Base-by-base conservation (phyloP, 1,139 yeast species). In the Debaryomycetaceae sp. region DNA sequence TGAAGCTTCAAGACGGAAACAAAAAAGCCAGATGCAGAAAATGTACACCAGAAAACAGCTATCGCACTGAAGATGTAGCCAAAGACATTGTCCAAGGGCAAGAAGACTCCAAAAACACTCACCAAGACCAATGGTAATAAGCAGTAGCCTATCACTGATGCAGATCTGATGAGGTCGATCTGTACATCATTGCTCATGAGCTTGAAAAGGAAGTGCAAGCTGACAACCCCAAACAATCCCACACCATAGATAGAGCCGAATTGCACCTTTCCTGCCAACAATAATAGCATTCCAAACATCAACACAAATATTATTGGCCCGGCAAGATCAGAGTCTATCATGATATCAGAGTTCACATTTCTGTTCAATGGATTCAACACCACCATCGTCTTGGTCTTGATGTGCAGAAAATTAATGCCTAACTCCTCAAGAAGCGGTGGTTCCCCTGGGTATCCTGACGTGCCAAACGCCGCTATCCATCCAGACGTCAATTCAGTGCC, bases 191-290 rank as follows among this genome's bases (percentile, higher is more conserved):
- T 62, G 49, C 91, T 81, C 99, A 92, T 92, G 48, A 89, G 72
- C 59, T 86, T 88, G 59, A 94, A 83, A 45, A 94, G 72, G 50
- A 79, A 79, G 62, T 91, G 97, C 51, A 89, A 78, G 32, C 95
- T 81, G 14, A 88, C 58, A 2, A 95, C 86, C 11, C 99, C 99
- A 51, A 91, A 82, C 38, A 94, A 67, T 1, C 97, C 98, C 34
- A 92, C 95, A 19, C 98, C 98, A 56, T 92, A 92, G 40, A 92
- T 87, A 62, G 94, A 94, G 3, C 98, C 98, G 60, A 92, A 92
- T 60, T 92, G 98, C 15, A 91, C 88, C 58, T 91, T 92, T 11
- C 99, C 98, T 1, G 95, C 78, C 35, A 89, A 70, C 41, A 91
- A 68, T 39, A 94, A 67, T 46, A 86, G 79, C 1, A 89, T 77